Evolutionary conservation across 371 early-diverging fungal species (phyloP).

Genomic region (Mucor sp.): DNA sequence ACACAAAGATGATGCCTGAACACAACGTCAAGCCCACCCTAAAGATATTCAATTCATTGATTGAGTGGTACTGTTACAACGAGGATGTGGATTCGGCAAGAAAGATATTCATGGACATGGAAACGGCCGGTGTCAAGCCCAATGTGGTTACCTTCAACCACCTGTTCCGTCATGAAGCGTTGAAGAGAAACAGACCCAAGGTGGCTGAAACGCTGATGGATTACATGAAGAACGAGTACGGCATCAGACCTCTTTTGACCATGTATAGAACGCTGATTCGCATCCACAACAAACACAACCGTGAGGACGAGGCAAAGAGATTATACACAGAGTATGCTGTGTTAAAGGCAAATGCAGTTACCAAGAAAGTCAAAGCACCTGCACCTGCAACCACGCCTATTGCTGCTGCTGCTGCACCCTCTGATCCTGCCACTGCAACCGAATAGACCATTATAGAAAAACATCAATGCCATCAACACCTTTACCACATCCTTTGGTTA

Average conservation of each 20-base stretch:
- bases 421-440: not conserved
- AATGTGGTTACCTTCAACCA: slow-evolving; percentile 43
- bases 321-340: slow-evolving; percentile 17
- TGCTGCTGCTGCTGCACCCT: not conserved
- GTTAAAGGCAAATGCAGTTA: slow-evolving; percentile 6
- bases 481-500: not conserved
- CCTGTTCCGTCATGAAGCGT: slow-evolving; percentile 44
- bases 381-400: not conserved
- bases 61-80: slow-evolving; percentile 43
- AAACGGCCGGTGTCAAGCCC: slow-evolving; percentile 33
- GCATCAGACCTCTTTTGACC: slow-evolving; percentile 32
- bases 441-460: not conserved
- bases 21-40: slow-evolving; percentile 27
- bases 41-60: slow-evolving; percentile 35
- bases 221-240: slow-evolving; percentile 39
- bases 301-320: slow-evolving; percentile 40
- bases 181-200: slow-evolving; percentile 34
- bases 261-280: slow-evolving; percentile 47
- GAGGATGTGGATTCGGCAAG: slow-evolving; percentile 36
- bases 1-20: slow-evolving; percentile 39
- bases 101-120: slow-evolving; percentile 44
- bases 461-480: not conserved
- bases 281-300: slow-evolving; percentile 36
- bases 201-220: slow-evolving; percentile 41
- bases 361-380: not conserved